Evolutionary conservation across 306 rosid genomes (phyloP).

Genomic region (Prinsepia uniflora): DNA sequence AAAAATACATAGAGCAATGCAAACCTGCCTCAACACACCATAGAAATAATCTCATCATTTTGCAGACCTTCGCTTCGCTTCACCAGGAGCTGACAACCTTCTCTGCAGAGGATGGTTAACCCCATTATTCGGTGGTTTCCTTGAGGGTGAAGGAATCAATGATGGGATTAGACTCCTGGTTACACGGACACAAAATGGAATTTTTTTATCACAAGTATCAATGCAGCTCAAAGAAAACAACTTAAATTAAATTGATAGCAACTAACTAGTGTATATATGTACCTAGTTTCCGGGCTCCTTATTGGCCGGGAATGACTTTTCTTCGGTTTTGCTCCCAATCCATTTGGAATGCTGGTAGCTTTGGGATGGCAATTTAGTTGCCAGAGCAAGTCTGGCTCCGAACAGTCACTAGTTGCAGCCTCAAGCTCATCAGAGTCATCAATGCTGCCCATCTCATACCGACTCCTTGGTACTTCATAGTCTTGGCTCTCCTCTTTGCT

Average conservation of each 20-base stretch:
- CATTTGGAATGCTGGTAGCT: slow-evolving; percentile 40
- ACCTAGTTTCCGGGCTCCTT: slow-evolving; percentile 60
- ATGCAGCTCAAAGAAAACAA: not conserved
- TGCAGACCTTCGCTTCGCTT: slow-evolving; percentile 50
- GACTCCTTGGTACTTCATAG: slow-evolving; percentile 24
- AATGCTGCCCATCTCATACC: slow-evolving; percentile 37
- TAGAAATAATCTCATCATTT: slow-evolving; percentile 1
- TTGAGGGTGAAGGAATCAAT: slow-evolving; percentile 65
- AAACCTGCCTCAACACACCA: slow-evolving; percentile 22
- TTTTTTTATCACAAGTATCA: not conserved
- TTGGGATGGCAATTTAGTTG: slow-evolving; percentile 35
- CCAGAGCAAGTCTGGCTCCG: slow-evolving; percentile 81
- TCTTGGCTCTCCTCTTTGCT: slow-evolving; percentile 41
- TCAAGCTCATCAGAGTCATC: slow-evolving; percentile 74
- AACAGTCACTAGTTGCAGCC: slow-evolving; percentile 71
- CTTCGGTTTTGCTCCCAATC: slow-evolving; percentile 42
- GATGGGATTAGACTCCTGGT: slow-evolving; percentile 76
- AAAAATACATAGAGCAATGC: slow-evolving; percentile 10
- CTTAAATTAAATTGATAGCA: not conserved
- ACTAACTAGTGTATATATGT: slow-evolving; percentile 5
- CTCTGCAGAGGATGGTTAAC: slow-evolving; percentile 31
- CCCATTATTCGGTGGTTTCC: slow-evolving; percentile 40
- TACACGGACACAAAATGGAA: not conserved
- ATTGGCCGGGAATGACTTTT: slow-evolving; percentile 36
- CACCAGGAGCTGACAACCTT: slow-evolving; percentile 39